These are phyloP conservation scores for Silybum marianum DNA, from an alignment of 129 eudicot species.

Conservation along the genomic window DNA sequence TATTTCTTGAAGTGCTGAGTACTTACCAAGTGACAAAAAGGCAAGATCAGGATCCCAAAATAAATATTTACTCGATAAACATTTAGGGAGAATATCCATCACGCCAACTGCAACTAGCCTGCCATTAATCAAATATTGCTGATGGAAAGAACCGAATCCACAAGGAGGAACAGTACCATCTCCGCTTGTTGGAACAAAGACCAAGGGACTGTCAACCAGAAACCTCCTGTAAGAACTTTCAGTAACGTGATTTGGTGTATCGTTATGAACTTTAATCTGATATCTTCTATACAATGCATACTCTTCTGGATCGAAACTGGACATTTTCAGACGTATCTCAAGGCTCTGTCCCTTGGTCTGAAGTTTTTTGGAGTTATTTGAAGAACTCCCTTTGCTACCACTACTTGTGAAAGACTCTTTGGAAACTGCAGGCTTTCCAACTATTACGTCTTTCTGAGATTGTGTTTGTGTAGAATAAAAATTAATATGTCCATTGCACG, in stretches of 20 bases:
- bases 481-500: constrained; percentile 94
- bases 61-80: constrained; percentile 89
- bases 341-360: constrained; percentile 43
- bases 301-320: constrained; percentile 85
- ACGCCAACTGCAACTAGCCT: constrained; percentile 90
- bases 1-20: constrained; percentile 83
- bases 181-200: constrained; percentile 58
- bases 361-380: constrained; percentile 28
- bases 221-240: constrained; percentile 86
- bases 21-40: constrained; percentile 79
- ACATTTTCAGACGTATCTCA: constrained; percentile 70
- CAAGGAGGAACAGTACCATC: constrained; percentile 65
- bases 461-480: constrained; percentile 52
- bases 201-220: constrained; percentile 77
- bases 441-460: constrained; percentile 17
- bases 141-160: constrained; percentile 98
- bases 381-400: constrained; percentile 27
- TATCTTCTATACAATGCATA: constrained; percentile 77
- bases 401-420: constrained; percentile 29
- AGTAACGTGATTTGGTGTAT: constrained; percentile 70
- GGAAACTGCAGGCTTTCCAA: constrained; percentile 11
- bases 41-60: constrained; percentile 99
- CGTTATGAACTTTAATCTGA: constrained; percentile 88
- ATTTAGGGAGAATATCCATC: constrained; percentile 92
- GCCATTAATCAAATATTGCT: constrained; percentile 86